Percentiles rank a stretch among this genome's conserved stretches.
These are phyloP conservation scores for Prototheca wickerhamii DNA, from an alignment of 163 green algal genomes.

Conservation along the genomic window DNA sequence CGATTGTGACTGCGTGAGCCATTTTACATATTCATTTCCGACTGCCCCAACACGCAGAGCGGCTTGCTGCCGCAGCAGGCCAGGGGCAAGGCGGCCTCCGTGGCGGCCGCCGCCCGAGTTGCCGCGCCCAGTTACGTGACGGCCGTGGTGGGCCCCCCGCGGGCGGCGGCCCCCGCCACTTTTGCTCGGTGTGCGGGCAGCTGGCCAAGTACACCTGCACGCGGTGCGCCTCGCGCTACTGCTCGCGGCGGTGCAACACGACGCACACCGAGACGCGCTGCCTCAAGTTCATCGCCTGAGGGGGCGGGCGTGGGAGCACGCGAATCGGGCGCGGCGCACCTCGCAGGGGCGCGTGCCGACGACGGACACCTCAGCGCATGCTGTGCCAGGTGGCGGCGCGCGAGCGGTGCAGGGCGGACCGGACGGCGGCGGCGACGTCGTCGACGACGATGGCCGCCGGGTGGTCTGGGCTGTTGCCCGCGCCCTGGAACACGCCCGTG, in stretches of 20 bases:
- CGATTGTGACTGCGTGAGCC: too few species aligned
- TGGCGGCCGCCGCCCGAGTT: constrained; percentile 47
- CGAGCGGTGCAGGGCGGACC: constrained; percentile 52
- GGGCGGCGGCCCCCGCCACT: constrained; percentile 40
- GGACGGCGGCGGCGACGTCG: constrained; percentile 54
- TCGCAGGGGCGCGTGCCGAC: neutral
- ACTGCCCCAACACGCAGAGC: too few species aligned
- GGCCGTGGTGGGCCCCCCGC: constrained; percentile 47
- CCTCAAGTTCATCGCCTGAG: constrained; percentile 72
- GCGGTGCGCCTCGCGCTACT: constrained; percentile 55
- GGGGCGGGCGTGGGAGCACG: too few species aligned
- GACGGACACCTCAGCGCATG: neutral
- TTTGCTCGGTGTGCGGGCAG: constrained; percentile 70
- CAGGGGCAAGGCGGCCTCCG: too few species aligned
- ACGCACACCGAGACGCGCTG: constrained; percentile 73
- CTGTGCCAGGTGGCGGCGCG: constrained; percentile 46
- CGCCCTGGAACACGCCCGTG: constrained; percentile 61
- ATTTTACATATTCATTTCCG: too few species aligned
- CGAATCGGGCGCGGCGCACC: too few species aligned
- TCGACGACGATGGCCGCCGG: constrained; percentile 53
- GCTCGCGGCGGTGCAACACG: constrained; percentile 49
- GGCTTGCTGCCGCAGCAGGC: too few species aligned
- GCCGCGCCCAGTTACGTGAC: constrained; percentile 58
- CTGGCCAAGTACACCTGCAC: constrained; percentile 65
- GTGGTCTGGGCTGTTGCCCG: constrained; percentile 38